Percentiles rank a stretch among this genome's conserved stretches.
Evolutionary conservation across 805 yeast genomes (phyloP).

Genomic region (Candida cerambycidarum): DNA sequence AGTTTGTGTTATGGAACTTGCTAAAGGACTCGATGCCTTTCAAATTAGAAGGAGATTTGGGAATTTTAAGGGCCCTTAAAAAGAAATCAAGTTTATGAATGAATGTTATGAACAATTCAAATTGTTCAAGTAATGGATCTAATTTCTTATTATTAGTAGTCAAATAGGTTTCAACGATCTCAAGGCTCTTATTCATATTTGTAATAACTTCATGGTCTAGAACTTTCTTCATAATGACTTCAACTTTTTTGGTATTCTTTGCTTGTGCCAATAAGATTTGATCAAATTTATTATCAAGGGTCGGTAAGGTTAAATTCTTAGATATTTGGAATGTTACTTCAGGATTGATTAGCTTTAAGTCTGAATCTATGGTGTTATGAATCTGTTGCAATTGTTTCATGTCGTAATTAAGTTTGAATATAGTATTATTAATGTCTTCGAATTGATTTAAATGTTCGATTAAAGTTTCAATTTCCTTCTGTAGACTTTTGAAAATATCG

Average conservation of each 20-base stretch:
- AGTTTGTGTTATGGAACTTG: not conserved
- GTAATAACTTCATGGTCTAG: conserved; percentile 4
- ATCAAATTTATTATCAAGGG: conserved; percentile 9
- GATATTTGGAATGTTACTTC: conserved; percentile 6
- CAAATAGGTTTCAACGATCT: conserved; percentile 9
- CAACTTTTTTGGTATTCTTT: not conserved
- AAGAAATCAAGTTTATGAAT: conserved; percentile 13
- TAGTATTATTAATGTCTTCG: conserved; percentile 9
- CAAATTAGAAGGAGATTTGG: conserved; percentile 12
- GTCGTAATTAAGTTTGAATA: conserved; percentile 10
- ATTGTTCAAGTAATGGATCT: conserved; percentile 10
- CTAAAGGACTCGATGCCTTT: conserved; percentile 8
- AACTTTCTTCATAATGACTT: conserved; percentile 5
- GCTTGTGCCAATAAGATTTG: conserved; percentile 4
- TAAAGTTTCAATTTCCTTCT: conserved; percentile 1
- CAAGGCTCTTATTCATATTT: conserved; percentile 11
- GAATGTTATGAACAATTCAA: conserved; percentile 13
- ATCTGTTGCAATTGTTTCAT: conserved; percentile 10
- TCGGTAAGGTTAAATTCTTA: conserved; percentile 7
- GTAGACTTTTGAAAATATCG: not conserved
- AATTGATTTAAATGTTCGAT: conserved; percentile 7
- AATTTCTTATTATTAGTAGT: conserved; percentile 3
- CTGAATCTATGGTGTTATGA: conserved; percentile 2
- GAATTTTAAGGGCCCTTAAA: conserved; percentile 11
- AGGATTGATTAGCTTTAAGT: conserved; percentile 8